phyloP scores from a whole-genome alignment of 2,329 filamentous ascomycete species.

The Scolecobasidium constrictum region DNA sequence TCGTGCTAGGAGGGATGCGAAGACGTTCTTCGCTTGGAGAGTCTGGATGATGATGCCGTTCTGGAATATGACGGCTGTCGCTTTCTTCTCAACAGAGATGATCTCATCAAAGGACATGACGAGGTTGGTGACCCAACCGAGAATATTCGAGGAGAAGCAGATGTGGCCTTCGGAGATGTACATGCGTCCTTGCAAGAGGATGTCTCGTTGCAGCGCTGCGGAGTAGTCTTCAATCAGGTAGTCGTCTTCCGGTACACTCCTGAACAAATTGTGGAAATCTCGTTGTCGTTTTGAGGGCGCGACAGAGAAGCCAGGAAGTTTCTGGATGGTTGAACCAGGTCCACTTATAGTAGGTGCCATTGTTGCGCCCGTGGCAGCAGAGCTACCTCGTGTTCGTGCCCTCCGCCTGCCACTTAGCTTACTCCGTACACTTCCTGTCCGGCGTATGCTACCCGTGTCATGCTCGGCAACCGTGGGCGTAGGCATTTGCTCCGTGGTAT shows the following conservation, averaged over 20 bases:
- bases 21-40: constrained; percentile 86
- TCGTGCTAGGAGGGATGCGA: constrained; percentile 87
- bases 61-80: constrained; percentile 87
- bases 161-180: constrained; percentile 97
- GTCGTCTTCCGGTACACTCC: constrained; percentile 95
- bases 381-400: constrained; percentile 77
- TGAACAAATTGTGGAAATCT: constrained; percentile 88
- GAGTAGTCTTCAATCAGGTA: constrained; percentile 98
- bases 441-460: constrained; percentile 36
- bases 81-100: constrained; percentile 92
- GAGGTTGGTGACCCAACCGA: constrained; percentile 94
- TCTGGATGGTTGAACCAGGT: constrained; percentile 4
- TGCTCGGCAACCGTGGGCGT: constrained; percentile 15
- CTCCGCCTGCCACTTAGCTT: constrained; percentile 44
- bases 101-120: constrained; percentile 99
- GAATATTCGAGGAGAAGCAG: constrained; percentile 97
- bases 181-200: constrained; percentile 81
- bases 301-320: constrained; percentile 75
- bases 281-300: constrained; percentile 93
- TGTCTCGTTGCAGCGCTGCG: constrained; percentile 89
- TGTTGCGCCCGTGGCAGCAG: constrained; percentile 50
- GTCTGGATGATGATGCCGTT: constrained; percentile 97
- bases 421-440: constrained; percentile 40
- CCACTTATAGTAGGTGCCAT: constrained; percentile 58
- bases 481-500: constrained; percentile 27